Percentiles rank a stretch among this genome's conserved stretches.
phyloP scores from a whole-genome alignment of 164 flowering plant genomes.

The Saururus chinensis region DNA sequence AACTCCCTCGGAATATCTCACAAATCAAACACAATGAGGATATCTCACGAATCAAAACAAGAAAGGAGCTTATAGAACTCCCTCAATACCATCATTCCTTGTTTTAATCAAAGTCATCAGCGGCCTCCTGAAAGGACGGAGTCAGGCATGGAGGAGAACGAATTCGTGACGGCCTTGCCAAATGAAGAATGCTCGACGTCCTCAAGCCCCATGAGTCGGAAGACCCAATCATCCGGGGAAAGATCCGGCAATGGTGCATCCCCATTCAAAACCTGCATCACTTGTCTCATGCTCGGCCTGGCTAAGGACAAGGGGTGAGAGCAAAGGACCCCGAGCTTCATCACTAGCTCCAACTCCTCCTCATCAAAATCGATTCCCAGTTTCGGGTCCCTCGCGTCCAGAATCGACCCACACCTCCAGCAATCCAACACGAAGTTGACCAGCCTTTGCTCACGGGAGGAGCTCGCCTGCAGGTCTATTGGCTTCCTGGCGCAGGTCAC shows the following conservation, averaged over 20 bases:
- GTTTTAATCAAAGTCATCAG: not conserved
- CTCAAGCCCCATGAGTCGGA: not conserved
- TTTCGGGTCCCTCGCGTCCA: conserved; percentile 12
- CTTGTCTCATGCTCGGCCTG: conserved; percentile 22
- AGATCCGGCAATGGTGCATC: conserved; percentile 7
- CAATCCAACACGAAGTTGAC: conserved; percentile 15
- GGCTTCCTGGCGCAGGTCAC: conserved; percentile 40
- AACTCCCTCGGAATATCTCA: no score
- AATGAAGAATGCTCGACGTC: not conserved
- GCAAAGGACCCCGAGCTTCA: conserved; percentile 20
- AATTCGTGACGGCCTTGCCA: not conserved
- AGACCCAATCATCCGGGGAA: not conserved
- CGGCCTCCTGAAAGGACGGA: not conserved
- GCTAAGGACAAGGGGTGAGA: conserved; percentile 8
- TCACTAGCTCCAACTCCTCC: conserved; percentile 15
- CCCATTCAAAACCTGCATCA: conserved; percentile 11
- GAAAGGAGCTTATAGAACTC: no score
- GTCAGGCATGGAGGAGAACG: not conserved
- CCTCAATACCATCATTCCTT: no score
- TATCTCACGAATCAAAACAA: no score
- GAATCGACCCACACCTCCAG: conserved; percentile 13
- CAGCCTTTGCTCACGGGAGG: conserved; percentile 1
- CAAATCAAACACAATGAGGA: no score
- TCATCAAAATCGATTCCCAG: conserved; percentile 4
- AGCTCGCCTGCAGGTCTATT: conserved; percentile 3